These are phyloP conservation scores for Arxiozyma telluris DNA, from an alignment of 1,139 yeast species.

Conservation along the genomic window DNA sequence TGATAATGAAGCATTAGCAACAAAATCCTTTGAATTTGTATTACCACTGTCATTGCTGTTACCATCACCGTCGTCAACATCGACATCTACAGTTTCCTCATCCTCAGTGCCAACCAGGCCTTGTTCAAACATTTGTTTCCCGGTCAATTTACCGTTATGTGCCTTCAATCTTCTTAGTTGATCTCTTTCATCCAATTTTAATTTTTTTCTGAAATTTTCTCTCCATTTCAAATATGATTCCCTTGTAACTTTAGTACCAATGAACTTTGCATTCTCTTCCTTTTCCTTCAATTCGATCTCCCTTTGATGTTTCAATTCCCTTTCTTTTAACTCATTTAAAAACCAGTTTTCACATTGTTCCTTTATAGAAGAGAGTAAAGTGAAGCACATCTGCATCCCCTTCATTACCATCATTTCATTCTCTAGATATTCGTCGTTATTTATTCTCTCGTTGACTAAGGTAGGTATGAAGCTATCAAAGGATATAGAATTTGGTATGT, in stretches of 20 bases:
- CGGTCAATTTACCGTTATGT: constrained; percentile 73
- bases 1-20: background rate
- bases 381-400: constrained; percentile 84
- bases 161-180: constrained; percentile 43
- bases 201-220: constrained; percentile 44
- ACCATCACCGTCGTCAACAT: background rate
- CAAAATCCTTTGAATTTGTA: no score
- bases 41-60: background rate
- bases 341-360: constrained; percentile 69
- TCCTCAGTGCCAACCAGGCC: constrained; percentile 70
- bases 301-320: constrained; percentile 51
- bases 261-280: constrained; percentile 64
- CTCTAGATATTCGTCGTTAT: constrained; percentile 55
- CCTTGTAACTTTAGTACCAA: constrained; percentile 69
- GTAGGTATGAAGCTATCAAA: constrained; percentile 42
- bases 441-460: constrained; percentile 29
- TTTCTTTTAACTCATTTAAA: constrained; percentile 43
- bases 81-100: constrained; percentile 32
- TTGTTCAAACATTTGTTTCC: constrained; percentile 79
- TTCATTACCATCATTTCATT: constrained; percentile 40
- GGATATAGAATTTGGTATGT: constrained; percentile 48
- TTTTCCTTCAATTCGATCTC: constrained; percentile 52
- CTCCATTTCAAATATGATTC: constrained; percentile 73
- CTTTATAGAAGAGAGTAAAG: constrained; percentile 65
- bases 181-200: constrained; percentile 50